Conservation (phyloP, 345 rosid species). For the Kandelia obovata region DNA sequence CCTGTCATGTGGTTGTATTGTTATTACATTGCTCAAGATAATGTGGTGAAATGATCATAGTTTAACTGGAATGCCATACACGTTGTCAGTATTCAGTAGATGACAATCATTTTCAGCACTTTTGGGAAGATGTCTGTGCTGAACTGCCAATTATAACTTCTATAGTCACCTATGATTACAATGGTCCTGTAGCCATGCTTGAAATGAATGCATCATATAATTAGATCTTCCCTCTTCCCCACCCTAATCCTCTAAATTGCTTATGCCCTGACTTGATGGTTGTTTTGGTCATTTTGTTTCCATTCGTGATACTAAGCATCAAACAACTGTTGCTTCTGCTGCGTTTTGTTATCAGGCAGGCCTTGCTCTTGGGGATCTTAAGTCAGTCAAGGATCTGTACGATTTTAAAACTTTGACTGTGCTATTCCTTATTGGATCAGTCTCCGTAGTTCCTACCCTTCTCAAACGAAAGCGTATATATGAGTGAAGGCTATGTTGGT, state of each 20-base stretch:
- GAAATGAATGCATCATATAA: too few species aligned
- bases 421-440: constrained; percentile 70
- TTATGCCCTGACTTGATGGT: too few species aligned
- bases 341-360: constrained; percentile 54
- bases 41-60: not conserved
- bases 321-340: not conserved
- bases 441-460: constrained; percentile 66
- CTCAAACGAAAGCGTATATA: constrained; percentile 68
- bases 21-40: not conserved
- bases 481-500: constrained; percentile 37
- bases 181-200: too few species aligned
- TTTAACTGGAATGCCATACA: not conserved
- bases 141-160: too few species aligned
- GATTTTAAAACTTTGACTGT: constrained; percentile 71
- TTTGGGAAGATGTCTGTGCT: too few species aligned
- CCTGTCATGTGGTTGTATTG: not conserved
- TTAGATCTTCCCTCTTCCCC: too few species aligned
- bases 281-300: too few species aligned
- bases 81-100: not conserved
- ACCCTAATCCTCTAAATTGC: too few species aligned
- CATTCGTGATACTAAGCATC: too few species aligned
- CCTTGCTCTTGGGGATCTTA: constrained; percentile 79
- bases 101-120: too few species aligned
- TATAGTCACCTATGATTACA: too few species aligned
- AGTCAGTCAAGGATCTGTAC: constrained; percentile 74